Evolutionary conservation across 805 yeast genomes (phyloP).

Genomic region (Candida morakotiae): DNA sequence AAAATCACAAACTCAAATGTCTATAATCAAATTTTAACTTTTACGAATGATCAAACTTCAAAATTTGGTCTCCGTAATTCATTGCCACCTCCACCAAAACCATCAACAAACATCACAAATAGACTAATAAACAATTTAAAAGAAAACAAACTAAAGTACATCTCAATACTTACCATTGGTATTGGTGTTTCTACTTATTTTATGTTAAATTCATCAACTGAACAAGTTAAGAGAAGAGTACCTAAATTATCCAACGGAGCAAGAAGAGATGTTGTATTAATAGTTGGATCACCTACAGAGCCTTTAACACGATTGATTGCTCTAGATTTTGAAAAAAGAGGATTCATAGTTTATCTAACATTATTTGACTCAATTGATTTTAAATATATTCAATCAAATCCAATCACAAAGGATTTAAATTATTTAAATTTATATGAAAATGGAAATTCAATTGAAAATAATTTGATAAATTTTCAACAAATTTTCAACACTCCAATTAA

Average conservation of each 20-base stretch:
- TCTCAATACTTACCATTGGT: conserved; percentile 21
- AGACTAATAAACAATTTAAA: neutral
- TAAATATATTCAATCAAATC: conserved; percentile 46
- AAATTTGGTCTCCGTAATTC: conserved; percentile 1
- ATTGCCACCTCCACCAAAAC: conserved; percentile 3
- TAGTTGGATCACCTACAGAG: conserved; percentile 75
- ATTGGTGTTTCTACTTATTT: conserved; percentile 14
- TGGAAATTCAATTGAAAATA: conserved; percentile 40
- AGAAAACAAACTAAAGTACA: conserved; percentile 1
- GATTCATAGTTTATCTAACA: conserved; percentile 77
- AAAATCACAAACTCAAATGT: conserved; percentile 17
- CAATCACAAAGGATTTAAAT: conserved; percentile 65
- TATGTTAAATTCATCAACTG: neutral
- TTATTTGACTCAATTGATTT: conserved; percentile 59
- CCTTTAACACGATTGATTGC: conserved; percentile 68
- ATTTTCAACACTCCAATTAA: conserved; percentile 50
- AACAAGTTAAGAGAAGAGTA: conserved; percentile 45
- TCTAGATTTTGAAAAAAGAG: conserved; percentile 70
- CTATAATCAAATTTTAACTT: conserved; percentile 10
- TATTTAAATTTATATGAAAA: conserved; percentile 54
- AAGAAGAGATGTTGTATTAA: conserved; percentile 67
- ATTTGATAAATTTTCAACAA: conserved; percentile 46
- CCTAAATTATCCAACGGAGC: conserved; percentile 64
- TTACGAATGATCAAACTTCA: conserved; percentile 6
- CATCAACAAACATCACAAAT: neutral